Conservation (phyloP, 805 yeast species). For the Saccharomycopsis oosterbeekiorum region DNA sequence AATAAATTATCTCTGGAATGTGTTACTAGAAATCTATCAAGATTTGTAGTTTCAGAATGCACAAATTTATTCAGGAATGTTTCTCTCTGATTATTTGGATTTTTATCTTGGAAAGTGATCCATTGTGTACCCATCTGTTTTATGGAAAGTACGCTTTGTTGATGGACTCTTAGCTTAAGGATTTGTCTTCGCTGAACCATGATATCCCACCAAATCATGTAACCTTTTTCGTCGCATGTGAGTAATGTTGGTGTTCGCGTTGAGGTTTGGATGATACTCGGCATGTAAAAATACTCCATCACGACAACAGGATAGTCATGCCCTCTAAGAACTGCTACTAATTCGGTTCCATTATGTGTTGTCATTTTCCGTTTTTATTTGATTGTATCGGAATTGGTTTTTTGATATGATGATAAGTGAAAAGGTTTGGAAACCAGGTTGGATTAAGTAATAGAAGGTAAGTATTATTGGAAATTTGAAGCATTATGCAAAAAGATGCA, state of each 20-base stretch:
- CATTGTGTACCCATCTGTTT: slow-evolving; percentile 33
- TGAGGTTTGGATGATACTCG: slow-evolving; percentile 4
- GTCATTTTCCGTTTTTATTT: background rate
- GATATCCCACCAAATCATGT: slow-evolving; percentile 57
- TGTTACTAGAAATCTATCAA: slow-evolving; percentile 40
- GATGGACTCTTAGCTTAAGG: slow-evolving; percentile 53
- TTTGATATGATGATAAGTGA: no score
- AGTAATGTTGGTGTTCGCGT: slow-evolving; percentile 30
- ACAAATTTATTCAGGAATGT: background rate
- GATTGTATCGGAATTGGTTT: no score
- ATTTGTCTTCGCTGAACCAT: slow-evolving; percentile 40
- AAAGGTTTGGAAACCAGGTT: no score
- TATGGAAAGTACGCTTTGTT: slow-evolving; percentile 38
- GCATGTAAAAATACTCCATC: slow-evolving; percentile 13
- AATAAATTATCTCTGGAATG: slow-evolving; percentile 60
- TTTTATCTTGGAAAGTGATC: slow-evolving; percentile 15
- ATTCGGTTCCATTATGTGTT: background rate
- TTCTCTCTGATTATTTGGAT: slow-evolving; percentile 17
- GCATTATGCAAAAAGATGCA: background rate
- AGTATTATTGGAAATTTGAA: no score
- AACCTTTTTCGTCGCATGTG: slow-evolving; percentile 56
- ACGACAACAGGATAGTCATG: slow-evolving; percentile 20
- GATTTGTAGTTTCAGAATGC: background rate
- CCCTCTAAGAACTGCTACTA: slow-evolving; percentile 5
- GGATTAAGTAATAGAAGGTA: no score